Evolutionary conservation across 2,329 filamentous ascomycete species (phyloP), one percentile per base, ranked within the genome.

Genomic region (Penicillium sp.): DNA sequence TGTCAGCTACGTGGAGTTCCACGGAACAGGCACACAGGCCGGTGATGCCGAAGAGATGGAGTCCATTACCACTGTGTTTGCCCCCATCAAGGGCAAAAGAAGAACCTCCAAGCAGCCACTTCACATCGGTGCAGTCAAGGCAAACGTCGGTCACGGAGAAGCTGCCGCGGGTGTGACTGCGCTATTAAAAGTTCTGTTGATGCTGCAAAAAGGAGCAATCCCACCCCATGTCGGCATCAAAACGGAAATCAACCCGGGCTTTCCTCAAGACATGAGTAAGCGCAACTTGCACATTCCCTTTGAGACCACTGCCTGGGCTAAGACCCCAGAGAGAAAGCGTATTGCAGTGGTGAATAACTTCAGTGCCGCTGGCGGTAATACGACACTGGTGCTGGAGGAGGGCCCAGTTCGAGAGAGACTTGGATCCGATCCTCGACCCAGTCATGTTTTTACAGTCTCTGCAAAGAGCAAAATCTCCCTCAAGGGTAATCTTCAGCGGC

Each of bases 181-280:
- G 2, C 68, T 86, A 3, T 73, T 81, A 62, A 86, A 86, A 66
- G 78, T 83, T 0, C 65, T 86, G 3, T 60, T 85, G 59, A 85
- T 85, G 81, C 63, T 84, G 40, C 74, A 82, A 64, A 78, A 84
- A 59, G 77, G 76, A 45, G 65, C 68, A 6, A 85, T 86, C 29
- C 82, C 82, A 0, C 82, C 80, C 0, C 84, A 88, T 51, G 73
- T 79, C 8, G 83, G 84, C 11, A 85, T 88, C 67, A 85, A 86
- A 43, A 61, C 53, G 26, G 47, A 51, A 25, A 56, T 68, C 12
- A 68, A 67, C 53, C 60, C 59, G n/a, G 59, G 49, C 5, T 63
- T 66, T 36, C 60, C 64, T 24, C 5, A 39, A 12, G 62, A 66
- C 43, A 49, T 67, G 7, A 55, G 59, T 32, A 51, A 59, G 33